A percentile compares a stretch with the other conserved stretches of the same genome.
These are phyloP conservation scores for Podospora tetraspora DNA, from an alignment of 495 filamentous ascomycete species.

Conservation along the genomic window DNA sequence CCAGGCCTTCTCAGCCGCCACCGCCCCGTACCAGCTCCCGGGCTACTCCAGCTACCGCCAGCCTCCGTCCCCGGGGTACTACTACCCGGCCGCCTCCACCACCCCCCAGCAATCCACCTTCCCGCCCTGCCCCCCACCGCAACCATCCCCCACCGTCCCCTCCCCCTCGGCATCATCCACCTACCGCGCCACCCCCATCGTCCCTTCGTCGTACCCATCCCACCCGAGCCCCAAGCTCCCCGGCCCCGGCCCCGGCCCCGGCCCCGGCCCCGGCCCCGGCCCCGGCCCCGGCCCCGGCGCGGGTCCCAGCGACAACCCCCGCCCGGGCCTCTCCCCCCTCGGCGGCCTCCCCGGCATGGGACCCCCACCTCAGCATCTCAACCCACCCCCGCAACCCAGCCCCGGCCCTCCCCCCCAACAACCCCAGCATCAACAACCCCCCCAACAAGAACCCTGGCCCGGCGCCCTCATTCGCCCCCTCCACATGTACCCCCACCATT, in stretches of 20 bases:
- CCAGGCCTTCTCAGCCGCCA: neutral
- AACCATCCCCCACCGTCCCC: neutral
- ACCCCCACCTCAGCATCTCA: neutral
- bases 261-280: too few relatives aligned
- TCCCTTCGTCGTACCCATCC: neutral
- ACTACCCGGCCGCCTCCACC: neutral
- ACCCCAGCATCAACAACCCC: neutral
- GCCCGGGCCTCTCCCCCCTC: conserved; percentile 31
- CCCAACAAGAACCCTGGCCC: neutral
- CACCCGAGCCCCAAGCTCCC: neutral
- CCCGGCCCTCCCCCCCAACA: neutral
- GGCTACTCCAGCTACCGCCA: neutral
- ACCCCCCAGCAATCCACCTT: neutral
- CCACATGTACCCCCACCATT: neutral
- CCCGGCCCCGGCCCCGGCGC: too few relatives aligned
- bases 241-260: conserved; percentile 45
- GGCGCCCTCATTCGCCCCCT: neutral
- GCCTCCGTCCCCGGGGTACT: neutral
- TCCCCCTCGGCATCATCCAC: neutral
- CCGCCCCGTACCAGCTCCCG: neutral
- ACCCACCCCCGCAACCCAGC: neutral
- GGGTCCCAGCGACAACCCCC: conserved; percentile 61
- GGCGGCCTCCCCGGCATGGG: neutral
- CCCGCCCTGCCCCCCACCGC: neutral
- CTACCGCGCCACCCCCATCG: neutral